These are phyloP conservation scores for Phaeosphaeriaceae sp. DNA, from an alignment of 2,329 filamentous ascomycete species.

Conservation along the genomic window DNA sequence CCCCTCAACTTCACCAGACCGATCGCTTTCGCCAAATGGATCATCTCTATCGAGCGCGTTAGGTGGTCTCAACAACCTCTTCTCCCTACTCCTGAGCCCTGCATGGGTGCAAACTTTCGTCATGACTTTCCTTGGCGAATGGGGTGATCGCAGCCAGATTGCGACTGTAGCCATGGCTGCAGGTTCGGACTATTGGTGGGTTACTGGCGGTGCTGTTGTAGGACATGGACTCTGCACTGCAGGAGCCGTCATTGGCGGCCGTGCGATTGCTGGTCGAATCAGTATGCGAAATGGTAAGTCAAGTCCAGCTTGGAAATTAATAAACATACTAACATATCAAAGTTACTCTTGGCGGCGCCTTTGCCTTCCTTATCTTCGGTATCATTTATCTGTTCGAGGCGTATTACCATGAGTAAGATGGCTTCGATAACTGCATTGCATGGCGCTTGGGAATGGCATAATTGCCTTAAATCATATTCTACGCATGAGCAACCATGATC, in stretches of 20 bases:
- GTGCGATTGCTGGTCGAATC: constrained; percentile 90
- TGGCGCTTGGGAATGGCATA: constrained; percentile 25
- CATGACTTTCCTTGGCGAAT: constrained; percentile 98
- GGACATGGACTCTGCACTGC: constrained; percentile 92
- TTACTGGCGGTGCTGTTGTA: constrained; percentile 83
- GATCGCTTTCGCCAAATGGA: constrained; percentile 54
- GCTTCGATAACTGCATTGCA: constrained; percentile 26
- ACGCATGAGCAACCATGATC: constrained; percentile 1
- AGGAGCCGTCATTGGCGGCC: constrained; percentile 87
- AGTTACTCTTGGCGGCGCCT: constrained; percentile 92
- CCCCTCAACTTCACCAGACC: constrained; percentile 65
- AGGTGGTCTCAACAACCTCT: constrained; percentile 82
- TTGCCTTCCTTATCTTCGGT: constrained; percentile 89
- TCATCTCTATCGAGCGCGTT: constrained; percentile 61
- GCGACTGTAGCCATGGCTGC: constrained; percentile 99
- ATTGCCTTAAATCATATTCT: constrained; percentile 18
- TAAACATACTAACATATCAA: constrained; percentile 30
- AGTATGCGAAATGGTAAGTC: constrained; percentile 93
- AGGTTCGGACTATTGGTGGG: constrained; percentile 98
- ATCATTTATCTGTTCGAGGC: constrained; percentile 90
- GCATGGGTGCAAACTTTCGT: constrained; percentile 99
- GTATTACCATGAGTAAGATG: constrained; percentile 58
- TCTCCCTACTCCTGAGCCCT: constrained; percentile 86
- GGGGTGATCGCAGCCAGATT: constrained; percentile 97
- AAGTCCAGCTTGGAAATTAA: neutral